Percentiles rank a stretch among this genome's conserved stretches.
These are phyloP conservation scores for Flaveria brownii DNA, from an alignment of 129 eudicot species.

Conservation along the genomic window DNA sequence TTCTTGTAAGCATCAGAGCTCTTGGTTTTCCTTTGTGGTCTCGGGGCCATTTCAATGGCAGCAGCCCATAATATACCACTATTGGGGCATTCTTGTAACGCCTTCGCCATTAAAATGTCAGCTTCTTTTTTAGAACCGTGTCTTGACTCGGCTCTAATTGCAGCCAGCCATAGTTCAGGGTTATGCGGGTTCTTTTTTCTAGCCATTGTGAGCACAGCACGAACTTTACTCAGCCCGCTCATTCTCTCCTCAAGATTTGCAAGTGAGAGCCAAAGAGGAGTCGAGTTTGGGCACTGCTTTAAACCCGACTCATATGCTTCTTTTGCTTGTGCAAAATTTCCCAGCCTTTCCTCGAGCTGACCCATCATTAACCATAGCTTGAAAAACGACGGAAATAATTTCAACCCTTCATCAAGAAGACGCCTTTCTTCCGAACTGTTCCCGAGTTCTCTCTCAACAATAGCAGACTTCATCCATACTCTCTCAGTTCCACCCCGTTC, in stretches of 20 bases:
- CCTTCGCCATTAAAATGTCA: constrained; percentile 84
- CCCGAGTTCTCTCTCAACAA: constrained; percentile 84
- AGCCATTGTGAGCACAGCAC: constrained; percentile 84
- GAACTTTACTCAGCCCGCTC: constrained; percentile 74
- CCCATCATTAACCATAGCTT: constrained; percentile 94
- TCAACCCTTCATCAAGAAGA: constrained; percentile 78
- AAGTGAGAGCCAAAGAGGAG: constrained; percentile 89
- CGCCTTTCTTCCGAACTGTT: constrained; percentile 66
- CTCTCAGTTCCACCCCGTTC: constrained; percentile 86
- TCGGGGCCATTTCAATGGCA: constrained; percentile 81
- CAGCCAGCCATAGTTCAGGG: constrained; percentile 95
- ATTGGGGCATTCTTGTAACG: constrained; percentile 82
- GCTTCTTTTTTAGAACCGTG: constrained; percentile 87
- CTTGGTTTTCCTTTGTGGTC: constrained; percentile 73
- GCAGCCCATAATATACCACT: constrained; percentile 95
- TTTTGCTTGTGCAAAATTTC: constrained; percentile 49
- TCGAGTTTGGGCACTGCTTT: constrained; percentile 66
- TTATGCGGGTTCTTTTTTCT: constrained; percentile 85
- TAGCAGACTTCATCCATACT: constrained; percentile 99
- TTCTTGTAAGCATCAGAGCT: constrained; percentile 69
- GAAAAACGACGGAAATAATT: constrained; percentile 69
- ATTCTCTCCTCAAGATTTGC: constrained; percentile 79
- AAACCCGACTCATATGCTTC: constrained; percentile 67
- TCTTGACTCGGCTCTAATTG: constrained; percentile 68
- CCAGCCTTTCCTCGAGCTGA: constrained; percentile 79